Percentiles rank a stretch among this genome's conserved stretches.
Evolutionary conservation across 208 protist genomes (phyloP).

Genomic region (Acanthamoeba culbertsoni): DNA sequence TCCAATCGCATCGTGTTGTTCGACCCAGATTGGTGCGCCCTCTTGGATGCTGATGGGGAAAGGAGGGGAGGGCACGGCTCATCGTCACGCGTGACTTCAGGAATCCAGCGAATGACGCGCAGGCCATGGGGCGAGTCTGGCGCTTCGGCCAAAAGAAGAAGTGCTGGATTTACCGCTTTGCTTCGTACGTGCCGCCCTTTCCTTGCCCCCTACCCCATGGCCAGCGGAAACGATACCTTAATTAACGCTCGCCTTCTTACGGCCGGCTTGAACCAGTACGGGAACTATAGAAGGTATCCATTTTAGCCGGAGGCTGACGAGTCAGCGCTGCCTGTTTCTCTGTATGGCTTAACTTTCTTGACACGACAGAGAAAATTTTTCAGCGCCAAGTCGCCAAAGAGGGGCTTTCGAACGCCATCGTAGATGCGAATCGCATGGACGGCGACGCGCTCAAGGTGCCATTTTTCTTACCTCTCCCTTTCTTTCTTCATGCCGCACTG

Average conservation of each 20-base stretch:
- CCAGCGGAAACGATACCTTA: not conserved
- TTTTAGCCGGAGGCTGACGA: not conserved
- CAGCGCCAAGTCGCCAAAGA: constrained; percentile 97
- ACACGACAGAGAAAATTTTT: constrained; percentile 94
- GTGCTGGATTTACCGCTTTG: constrained; percentile 78
- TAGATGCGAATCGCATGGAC: constrained; percentile 51
- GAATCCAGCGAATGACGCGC: constrained; percentile 83
- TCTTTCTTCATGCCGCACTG: not conserved
- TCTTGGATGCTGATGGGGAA: not conserved
- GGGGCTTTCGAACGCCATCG: constrained; percentile 86
- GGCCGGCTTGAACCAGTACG: constrained; percentile 70
- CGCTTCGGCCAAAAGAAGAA: constrained; percentile 94
- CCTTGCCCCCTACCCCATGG: not conserved
- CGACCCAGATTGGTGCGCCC: constrained; percentile 93
- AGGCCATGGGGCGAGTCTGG: constrained; percentile 87
- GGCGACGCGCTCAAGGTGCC: constrained; percentile 22
- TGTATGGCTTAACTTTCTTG: not conserved
- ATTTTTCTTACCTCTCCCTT: not conserved
- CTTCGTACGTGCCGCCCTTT: not conserved
- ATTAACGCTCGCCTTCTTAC: not conserved
- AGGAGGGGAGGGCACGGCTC: too few species aligned
- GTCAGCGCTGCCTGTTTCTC: not conserved
- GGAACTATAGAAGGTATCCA: constrained; percentile 86
- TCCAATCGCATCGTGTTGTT: constrained; percentile 96
- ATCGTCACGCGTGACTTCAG: not conserved